phyloP scores from a whole-genome alignment of 306 rosid species.

The Trifolium fragiferum region DNA sequence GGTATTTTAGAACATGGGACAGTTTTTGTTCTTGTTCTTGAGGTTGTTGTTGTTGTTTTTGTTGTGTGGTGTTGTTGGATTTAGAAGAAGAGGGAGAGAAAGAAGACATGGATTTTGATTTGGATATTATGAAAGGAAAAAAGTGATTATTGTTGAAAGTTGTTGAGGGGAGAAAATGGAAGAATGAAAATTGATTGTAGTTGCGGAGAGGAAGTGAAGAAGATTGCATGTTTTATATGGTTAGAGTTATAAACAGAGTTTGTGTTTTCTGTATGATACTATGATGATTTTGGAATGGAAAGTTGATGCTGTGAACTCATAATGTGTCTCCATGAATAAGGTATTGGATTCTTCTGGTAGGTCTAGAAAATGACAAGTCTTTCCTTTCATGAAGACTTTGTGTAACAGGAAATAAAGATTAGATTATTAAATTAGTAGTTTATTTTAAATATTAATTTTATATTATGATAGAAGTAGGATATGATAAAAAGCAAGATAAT shows the following conservation, averaged over 20 bases:
- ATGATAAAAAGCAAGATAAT: no score
- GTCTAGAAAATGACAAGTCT: neutral
- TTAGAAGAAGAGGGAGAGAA: conserved; percentile 44
- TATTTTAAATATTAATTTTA: no score
- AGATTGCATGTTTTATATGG: conserved; percentile 22
- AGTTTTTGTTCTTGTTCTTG: conserved; percentile 47
- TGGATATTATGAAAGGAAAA: conserved; percentile 8
- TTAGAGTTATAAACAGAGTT: neutral
- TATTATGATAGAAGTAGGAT: no score
- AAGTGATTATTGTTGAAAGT: conserved; percentile 26
- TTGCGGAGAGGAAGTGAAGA: conserved; percentile 23
- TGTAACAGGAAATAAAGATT: no score
- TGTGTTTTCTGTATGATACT: neutral
- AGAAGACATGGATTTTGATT: conserved; percentile 48
- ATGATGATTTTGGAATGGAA: neutral
- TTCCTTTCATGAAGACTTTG: no score
- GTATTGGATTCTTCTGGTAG: conserved; percentile 11
- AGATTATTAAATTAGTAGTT: no score
- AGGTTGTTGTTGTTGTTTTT: conserved; percentile 17
- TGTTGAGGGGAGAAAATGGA: conserved; percentile 53
- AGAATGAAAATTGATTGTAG: conserved; percentile 25
- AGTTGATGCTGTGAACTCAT: neutral
- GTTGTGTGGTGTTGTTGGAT: conserved; percentile 34
- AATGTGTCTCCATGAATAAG: neutral
- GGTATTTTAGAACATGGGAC: conserved; percentile 67